These are phyloP conservation scores for Hyphopichia wangnamkhiaoensis DNA, from an alignment of 1,139 yeast species.

Conservation along the genomic window DNA sequence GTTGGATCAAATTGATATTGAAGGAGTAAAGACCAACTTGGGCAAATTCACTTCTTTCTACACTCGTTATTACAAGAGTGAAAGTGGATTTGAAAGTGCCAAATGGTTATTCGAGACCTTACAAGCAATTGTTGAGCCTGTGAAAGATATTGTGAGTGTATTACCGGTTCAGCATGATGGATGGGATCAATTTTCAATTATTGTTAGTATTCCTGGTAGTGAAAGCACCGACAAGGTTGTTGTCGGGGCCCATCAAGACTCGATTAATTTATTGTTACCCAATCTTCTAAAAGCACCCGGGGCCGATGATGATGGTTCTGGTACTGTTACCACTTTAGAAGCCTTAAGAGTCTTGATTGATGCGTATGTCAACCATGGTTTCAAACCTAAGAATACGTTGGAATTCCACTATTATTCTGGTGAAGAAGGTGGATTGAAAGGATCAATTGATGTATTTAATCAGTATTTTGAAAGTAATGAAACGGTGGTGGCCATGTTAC, in stretches of 20 bases:
- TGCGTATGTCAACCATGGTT: slow-evolving; percentile 31
- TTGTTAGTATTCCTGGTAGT: slow-evolving; percentile 42
- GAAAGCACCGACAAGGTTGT: slow-evolving; percentile 49
- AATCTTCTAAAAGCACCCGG: slow-evolving; percentile 79
- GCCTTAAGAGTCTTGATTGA: slow-evolving; percentile 63
- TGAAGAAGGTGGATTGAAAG: slow-evolving; percentile 90
- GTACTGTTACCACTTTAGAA: slow-evolving; percentile 78
- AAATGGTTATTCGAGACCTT: slow-evolving; percentile 65
- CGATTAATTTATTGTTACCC: slow-evolving; percentile 77
- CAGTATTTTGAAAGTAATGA: slow-evolving; percentile 47
- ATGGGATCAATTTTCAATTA: slow-evolving; percentile 47
- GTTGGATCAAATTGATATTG: slow-evolving; percentile 41
- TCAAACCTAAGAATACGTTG: slow-evolving; percentile 67
- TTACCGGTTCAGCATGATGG: slow-evolving; percentile 35
- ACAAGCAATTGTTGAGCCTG: slow-evolving; percentile 43
- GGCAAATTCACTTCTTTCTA: slow-evolving; percentile 67
- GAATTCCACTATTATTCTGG: slow-evolving; percentile 96
- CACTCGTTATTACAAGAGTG: slow-evolving; percentile 80
- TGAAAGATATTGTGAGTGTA: slow-evolving; percentile 25
- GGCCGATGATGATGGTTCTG: slow-evolving; percentile 94
- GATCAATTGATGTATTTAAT: slow-evolving; percentile 77
- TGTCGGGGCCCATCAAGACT: slow-evolving; percentile 90
- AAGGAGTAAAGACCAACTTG: slow-evolving; percentile 53
- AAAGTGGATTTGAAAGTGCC: slow-evolving; percentile 70
- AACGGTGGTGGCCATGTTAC: slow-evolving; percentile 78